These are phyloP conservation scores for Phanerochaete sordida DNA, from an alignment of 768 basidiomycete genomes.

Conservation along the genomic window DNA sequence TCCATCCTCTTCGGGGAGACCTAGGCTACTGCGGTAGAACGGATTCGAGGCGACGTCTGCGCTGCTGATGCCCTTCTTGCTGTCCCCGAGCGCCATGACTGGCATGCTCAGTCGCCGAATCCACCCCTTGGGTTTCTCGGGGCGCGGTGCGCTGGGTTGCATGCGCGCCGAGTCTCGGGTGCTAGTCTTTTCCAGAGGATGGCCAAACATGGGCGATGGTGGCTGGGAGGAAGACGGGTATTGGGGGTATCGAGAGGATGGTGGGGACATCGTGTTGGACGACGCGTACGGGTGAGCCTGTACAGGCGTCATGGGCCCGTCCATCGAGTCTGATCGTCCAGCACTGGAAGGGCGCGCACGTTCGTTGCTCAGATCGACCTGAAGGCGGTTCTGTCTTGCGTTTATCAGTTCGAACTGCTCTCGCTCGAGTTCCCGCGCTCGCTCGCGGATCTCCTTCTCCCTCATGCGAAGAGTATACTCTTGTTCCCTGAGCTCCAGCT, in stretches of 20 bases:
- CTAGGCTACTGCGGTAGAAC: conserved; percentile 21
- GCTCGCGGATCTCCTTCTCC: conserved; percentile 52
- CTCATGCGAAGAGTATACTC: conserved; percentile 49
- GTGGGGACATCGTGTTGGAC: background rate
- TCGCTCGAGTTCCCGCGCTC: conserved; percentile 52
- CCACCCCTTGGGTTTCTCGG: conserved; percentile 70
- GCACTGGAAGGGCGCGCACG: conserved; percentile 25
- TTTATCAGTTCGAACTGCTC: conserved; percentile 44
- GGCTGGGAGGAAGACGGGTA: conserved; percentile 21
- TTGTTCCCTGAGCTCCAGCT: conserved; percentile 51
- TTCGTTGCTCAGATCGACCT: conserved; percentile 25
- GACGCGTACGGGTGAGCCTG: conserved; percentile 11
- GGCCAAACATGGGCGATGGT: conserved; percentile 13
- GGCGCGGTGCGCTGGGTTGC: conserved; percentile 21
- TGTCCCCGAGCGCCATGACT: conserved; percentile 51
- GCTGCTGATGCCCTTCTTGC: conserved; percentile 33
- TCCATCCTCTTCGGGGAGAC: conserved; percentile 46
- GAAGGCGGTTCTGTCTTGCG: conserved; percentile 28
- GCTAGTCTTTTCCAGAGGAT: conserved; percentile 18
- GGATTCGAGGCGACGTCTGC: background rate
- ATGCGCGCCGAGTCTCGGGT: conserved; percentile 22
- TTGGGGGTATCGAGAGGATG: conserved; percentile 17
- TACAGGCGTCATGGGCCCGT: background rate
- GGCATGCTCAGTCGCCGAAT: conserved; percentile 79
- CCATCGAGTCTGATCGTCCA: conserved; percentile 15